A percentile compares a stretch with the other conserved stretches of the same genome.
Conservation (phyloP, 73 alveolate genomes). For the Tetrahymena borealis region DNA sequence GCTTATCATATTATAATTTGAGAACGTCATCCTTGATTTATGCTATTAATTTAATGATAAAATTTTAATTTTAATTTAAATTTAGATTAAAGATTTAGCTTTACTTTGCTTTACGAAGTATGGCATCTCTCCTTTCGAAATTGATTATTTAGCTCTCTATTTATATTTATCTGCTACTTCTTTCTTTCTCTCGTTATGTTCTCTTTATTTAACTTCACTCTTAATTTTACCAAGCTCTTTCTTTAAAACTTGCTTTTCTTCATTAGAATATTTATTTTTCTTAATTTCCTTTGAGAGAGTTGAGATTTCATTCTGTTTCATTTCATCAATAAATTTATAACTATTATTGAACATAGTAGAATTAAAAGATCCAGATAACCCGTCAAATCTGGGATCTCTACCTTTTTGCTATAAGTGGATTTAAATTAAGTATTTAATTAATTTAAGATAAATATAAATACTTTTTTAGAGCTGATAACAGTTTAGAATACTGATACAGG, state of each 20-base stretch:
- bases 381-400: background rate
- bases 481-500: background rate
- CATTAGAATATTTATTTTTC: background rate
- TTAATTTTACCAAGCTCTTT: background rate
- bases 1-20: background rate
- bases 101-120: background rate
- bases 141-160: background rate
- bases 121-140: background rate
- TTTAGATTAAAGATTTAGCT: background rate
- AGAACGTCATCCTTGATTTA: background rate
- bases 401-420: background rate
- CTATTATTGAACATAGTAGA: background rate
- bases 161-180: background rate
- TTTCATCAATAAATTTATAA: background rate
- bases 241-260: background rate
- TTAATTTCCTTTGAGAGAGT: background rate
- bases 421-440: background rate
- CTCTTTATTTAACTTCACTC: background rate
- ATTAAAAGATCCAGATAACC: background rate
- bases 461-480: constrained; percentile 1
- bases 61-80: background rate
- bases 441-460: background rate
- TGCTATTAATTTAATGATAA: background rate
- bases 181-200: background rate
- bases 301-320: background rate